A percentile compares a stretch with the other conserved stretches of the same genome.
Conservation (phyloP, 2,329 filamentous ascomycete species). For the Fusarium austroafricanum region DNA sequence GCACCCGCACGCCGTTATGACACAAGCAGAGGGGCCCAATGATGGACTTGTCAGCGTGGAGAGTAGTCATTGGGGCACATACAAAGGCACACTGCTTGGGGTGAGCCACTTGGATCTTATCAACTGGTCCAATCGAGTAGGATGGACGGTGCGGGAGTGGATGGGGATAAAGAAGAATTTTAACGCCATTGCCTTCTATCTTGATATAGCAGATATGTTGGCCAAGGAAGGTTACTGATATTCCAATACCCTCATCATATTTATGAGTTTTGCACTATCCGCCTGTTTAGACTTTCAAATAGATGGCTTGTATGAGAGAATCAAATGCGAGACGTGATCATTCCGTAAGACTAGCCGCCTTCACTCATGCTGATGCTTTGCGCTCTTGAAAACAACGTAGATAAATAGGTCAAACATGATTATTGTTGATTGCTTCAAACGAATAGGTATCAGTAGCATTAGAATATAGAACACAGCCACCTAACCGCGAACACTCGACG, state of each 20-base stretch:
- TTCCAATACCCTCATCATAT: neutral
- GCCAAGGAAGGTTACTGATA: conserved; percentile 69
- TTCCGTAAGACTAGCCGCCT: neutral
- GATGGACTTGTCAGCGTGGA: conserved; percentile 75
- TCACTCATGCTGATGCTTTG: neutral
- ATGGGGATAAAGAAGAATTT: conserved; percentile 68
- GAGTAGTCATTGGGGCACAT: conserved; percentile 71
- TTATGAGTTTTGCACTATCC: conserved; percentile 1
- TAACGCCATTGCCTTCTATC: conserved; percentile 75
- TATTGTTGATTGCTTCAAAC: conserved; percentile 44
- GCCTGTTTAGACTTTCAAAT: conserved; percentile 1
- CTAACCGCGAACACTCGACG: conserved; percentile 48
- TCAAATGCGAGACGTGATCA: neutral
- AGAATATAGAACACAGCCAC: conserved; percentile 49
- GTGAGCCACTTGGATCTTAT: conserved; percentile 75
- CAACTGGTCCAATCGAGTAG: conserved; percentile 73
- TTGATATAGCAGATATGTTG: conserved; percentile 76
- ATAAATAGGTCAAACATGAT: neutral
- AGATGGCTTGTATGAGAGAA: neutral
- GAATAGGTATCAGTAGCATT: conserved; percentile 53
- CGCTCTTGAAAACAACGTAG: too few relatives aligned
- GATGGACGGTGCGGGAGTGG: conserved; percentile 64
- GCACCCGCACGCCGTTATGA: conserved; percentile 62
- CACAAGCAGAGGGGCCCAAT: conserved; percentile 67
- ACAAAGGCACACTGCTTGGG: conserved; percentile 71